Evolutionary conservation across 257 asterid species (phyloP).

Genomic region (Solanum corneliomulleri): DNA sequence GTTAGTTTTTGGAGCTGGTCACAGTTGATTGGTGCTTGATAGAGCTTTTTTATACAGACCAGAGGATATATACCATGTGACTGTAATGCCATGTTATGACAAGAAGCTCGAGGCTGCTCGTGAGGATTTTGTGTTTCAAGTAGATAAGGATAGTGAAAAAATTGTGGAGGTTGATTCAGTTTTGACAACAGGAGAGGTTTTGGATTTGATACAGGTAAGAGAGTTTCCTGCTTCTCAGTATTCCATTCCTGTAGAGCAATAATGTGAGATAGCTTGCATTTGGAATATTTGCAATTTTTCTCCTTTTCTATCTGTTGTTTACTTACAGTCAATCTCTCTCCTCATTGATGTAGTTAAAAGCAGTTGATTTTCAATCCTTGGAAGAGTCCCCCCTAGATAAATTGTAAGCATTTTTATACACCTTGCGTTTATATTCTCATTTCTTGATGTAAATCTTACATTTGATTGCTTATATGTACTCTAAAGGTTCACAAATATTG

Average conservation of each 20-base stretch:
- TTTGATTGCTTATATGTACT: conserved; percentile 2
- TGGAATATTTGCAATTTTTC: background rate
- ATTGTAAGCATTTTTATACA: conserved; percentile 36
- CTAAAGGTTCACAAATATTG: conserved; percentile 61
- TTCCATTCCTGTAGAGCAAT: background rate
- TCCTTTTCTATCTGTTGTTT: background rate
- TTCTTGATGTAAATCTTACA: background rate
- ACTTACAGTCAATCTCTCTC: background rate
- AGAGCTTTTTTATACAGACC: conserved; percentile 31
- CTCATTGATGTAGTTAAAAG: conserved; percentile 50
- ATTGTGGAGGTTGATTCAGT: conserved; percentile 91
- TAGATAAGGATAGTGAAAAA: conserved; percentile 41
- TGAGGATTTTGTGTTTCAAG: conserved; percentile 74
- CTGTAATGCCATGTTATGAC: conserved; percentile 99
- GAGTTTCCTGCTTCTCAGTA: background rate
- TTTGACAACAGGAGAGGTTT: conserved; percentile 87
- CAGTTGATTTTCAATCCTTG: conserved; percentile 53
- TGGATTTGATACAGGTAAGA: conserved; percentile 78
- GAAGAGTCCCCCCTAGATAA: conserved; percentile 83
- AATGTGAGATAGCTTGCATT: background rate
- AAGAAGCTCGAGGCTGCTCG: conserved; percentile 97
- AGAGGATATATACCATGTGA: conserved; percentile 87
- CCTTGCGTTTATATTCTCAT: background rate
- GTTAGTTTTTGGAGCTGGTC: background rate
- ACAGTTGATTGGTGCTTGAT: background rate